A percentile compares a stretch with the other conserved stretches of the same genome.
phyloP scores from a whole-genome alignment of 2,329 filamentous ascomycete species.

The Aspergillus sojae region DNA sequence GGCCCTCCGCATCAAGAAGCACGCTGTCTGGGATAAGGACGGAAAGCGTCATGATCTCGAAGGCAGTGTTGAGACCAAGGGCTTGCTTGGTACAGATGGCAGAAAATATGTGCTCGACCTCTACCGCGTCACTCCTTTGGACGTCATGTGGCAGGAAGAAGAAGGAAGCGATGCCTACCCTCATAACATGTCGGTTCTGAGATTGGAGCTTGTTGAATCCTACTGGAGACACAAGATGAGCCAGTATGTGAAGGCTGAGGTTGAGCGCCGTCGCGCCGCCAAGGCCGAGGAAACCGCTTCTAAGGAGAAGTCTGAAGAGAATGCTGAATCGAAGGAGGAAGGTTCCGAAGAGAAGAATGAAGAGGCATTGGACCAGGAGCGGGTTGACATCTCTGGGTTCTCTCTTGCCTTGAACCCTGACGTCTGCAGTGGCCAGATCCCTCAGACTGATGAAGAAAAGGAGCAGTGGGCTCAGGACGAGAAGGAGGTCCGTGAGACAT shows the following conservation, averaged over 20 bases:
- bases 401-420: slow-evolving; percentile 90
- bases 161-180: slow-evolving; percentile 70
- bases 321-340: slow-evolving; percentile 45
- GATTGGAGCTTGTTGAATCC: slow-evolving; percentile 84
- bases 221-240: slow-evolving; percentile 85
- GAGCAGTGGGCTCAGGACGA: slow-evolving; percentile 81
- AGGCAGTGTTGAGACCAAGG: slow-evolving; percentile 96
- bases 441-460: slow-evolving; percentile 90
- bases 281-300: slow-evolving; percentile 43
- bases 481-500: slow-evolving; percentile 81
- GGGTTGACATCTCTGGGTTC: slow-evolving; percentile 86
- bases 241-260: slow-evolving; percentile 80
- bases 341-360: slow-evolving; percentile 45
- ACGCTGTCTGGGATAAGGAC: slow-evolving; percentile 98
- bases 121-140: slow-evolving; percentile 90
- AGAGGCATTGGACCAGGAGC: slow-evolving; percentile 56
- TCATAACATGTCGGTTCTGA: slow-evolving; percentile 92
- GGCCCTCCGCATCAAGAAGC: slow-evolving; percentile 87
- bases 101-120: slow-evolving; percentile 97
- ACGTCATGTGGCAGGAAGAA: slow-evolving; percentile 88
- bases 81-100: slow-evolving; percentile 92
- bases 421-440: slow-evolving; percentile 87
- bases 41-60: slow-evolving; percentile 87
- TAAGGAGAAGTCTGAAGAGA: slow-evolving; percentile 37
- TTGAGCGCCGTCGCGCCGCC: slow-evolving; percentile 63